Conservation (phyloP, 495 filamentous ascomycete genomes). For the Trichoderma orchidacearum region DNA sequence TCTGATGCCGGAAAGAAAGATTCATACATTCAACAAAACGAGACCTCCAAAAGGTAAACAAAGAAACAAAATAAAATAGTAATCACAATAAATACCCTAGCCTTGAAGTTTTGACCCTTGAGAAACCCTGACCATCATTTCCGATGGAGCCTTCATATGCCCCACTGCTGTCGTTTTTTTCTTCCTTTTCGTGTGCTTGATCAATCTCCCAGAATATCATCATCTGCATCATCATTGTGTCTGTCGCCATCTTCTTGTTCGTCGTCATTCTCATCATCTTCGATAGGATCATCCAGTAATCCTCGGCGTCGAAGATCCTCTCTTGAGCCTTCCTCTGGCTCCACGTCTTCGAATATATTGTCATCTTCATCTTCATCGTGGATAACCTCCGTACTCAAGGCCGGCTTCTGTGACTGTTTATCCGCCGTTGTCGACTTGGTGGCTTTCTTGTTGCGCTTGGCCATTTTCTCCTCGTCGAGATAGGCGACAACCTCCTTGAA, state of each 20-base stretch:
- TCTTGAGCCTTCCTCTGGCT: conserved; percentile 35
- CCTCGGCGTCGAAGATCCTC: conserved; percentile 50
- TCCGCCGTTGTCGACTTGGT: conserved; percentile 22
- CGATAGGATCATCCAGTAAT: conserved; percentile 38
- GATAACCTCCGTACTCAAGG: conserved; percentile 22
- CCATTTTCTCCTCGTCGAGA: conserved; percentile 46
- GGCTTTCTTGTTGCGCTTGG: conserved; percentile 22
- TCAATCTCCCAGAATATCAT: conserved; percentile 58
- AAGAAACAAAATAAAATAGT: too few relatives aligned
- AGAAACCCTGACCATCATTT: too few relatives aligned
- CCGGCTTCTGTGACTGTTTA: neutral
- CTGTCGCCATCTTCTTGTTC: conserved; percentile 14
- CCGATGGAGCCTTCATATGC: too few relatives aligned
- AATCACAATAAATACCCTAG: too few relatives aligned
- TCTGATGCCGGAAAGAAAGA: too few relatives aligned
- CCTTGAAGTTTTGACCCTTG: too few relatives aligned
- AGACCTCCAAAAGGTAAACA: too few relatives aligned
- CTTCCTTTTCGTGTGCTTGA: conserved; percentile 1
- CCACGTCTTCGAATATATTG: conserved; percentile 34
- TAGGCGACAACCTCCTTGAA: conserved; percentile 65
- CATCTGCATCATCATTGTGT: conserved; percentile 25
- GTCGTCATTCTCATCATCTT: conserved; percentile 38
- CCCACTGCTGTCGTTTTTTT: neutral
- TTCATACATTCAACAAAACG: too few relatives aligned
- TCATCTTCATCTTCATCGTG: conserved; percentile 36